Percentiles rank a stretch among this genome's conserved stretches.
Evolutionary conservation across 768 basidiomycete genomes (phyloP).

Genomic region (Podaxis pistillaris): DNA sequence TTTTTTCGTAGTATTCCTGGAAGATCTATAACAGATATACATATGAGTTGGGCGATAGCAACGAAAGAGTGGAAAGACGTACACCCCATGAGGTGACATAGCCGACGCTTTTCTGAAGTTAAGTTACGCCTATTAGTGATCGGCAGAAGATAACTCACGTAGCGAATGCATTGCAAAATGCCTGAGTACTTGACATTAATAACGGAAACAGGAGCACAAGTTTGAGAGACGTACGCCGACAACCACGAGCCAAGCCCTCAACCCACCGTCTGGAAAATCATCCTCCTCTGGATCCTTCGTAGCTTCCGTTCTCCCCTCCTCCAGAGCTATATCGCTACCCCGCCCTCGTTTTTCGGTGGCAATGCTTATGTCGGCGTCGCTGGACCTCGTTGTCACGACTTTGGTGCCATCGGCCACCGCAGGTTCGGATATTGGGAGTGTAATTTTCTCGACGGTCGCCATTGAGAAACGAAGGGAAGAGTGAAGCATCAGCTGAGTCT

Average conservation of each 20-base stretch:
- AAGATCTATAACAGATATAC: slow-evolving; percentile 46
- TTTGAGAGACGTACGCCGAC: slow-evolving; percentile 32
- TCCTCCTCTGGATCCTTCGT: slow-evolving; percentile 15
- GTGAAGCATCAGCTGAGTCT: background rate
- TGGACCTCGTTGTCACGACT: background rate
- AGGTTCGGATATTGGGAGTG: background rate
- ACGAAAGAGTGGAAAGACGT: slow-evolving; percentile 23
- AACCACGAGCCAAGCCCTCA: slow-evolving; percentile 45
- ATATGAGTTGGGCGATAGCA: background rate
- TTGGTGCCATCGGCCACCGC: background rate
- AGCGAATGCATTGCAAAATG: slow-evolving; percentile 45
- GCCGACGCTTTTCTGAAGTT: slow-evolving; percentile 44
- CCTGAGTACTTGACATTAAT: slow-evolving; percentile 23
- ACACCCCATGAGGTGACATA: slow-evolving; percentile 78
- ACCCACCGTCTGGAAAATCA: slow-evolving; percentile 43
- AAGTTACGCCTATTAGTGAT: slow-evolving; percentile 16
- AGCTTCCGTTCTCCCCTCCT: background rate
- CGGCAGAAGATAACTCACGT: slow-evolving; percentile 33
- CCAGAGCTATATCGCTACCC: background rate
- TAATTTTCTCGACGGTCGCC: background rate
- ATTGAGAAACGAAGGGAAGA: background rate
- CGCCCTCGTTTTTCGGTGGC: background rate
- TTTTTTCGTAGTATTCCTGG: slow-evolving; percentile 68
- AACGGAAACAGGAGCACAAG: background rate
- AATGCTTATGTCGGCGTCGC: background rate